Evolutionary conservation across 331 rosid genomes (phyloP), one percentile per base, ranked within the genome.

Genomic region (Quercus tomentella): DNA sequence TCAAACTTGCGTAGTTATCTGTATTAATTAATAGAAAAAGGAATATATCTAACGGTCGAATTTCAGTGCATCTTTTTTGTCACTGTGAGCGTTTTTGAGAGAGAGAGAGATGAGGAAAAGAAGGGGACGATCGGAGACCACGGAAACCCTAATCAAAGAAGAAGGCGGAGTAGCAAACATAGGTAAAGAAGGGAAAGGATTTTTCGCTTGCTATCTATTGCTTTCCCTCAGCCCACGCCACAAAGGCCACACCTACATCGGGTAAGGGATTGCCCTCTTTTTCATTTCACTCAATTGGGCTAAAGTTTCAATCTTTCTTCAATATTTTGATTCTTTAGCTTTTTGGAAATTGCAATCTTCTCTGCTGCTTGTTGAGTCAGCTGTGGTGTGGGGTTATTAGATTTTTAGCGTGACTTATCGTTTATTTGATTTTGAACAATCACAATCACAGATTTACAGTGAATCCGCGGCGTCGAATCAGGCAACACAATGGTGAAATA

Each of bases 401-500:
- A 49, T 12, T 37, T 8, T 37, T 49, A 49, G 10, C 54, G 54
- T 12, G 54, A 49, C 16, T 11, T 14, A 12, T 12, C 5, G 15
- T 45, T 49, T 10, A 49, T 49, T 49, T 10, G 5, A 49, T 37
- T 37, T 37, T 37, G 3, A 37, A 37, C 11, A 37, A 37, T 7
- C 43, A 11, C 52, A 45, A 45, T 45, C 54, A 66, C 87, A 95
- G 99, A 83, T 95, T 95, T 83, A 95, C 99, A 0, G 99, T 95
- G 82, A 93, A 95, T 23, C 99, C 98, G 2, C 85, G 90, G 37
- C 96, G 98, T 22, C 84, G 98, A 33, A 95, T 95, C 72, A 77
- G 99, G 78, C 99, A 95, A 78, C 99, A 95, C 83, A 95, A 95
- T 79, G 99, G 99, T 3, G 98, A 93, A 66, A 95, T 95, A 74